Evolutionary conservation across 2,329 filamentous ascomycete genomes (phyloP), one percentile per base, ranked within the genome.

Genomic region (Monosporascus sp.): DNA sequence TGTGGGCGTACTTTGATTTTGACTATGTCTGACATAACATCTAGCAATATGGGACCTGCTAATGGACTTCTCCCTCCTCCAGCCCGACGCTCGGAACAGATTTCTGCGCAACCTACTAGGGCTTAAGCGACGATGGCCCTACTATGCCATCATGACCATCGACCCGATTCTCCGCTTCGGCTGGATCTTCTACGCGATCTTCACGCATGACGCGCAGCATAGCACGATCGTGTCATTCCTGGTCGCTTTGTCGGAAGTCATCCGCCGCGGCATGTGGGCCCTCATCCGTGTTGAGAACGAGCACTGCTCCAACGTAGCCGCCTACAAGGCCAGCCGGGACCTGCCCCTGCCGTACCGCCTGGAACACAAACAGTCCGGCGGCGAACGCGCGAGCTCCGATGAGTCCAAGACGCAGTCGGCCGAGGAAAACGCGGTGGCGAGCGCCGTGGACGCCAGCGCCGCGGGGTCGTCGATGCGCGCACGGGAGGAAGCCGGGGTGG

Each of bases 271-370:
- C 56, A 83, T 97, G 66, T 99, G 94, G 94, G 86, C 88, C 0
- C 77, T 97, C 4, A 88, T 99, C 68, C 89, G 94, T 41, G 92
- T 99, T 25, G 94, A 99, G 71, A 99, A 99, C 69, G 94, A 99
- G 65, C 94, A 99, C 72, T 96, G 91, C 72, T 86, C 88, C 52
- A 96, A 97, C 62, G 93, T 99, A 2, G 82, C 85, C 18, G 85
- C 90, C 60, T 95, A 95, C 78, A 91, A 95, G 59, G 94, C 94
- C 4, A 90, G 87, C 2, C 82, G 93, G 52, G 92, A 97, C 63
- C 82, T 96, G 0, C 90, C 90, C 0, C 77, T 97, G 0, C 93
- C 93, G 0, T 97, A 97, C 67, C 78, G 83, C 49, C 72, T 85
- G 47, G 51, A 56, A 14, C 57, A 61, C 7, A 76, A 81, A 53